phyloP scores from a whole-genome alignment of 1,284 basidiomycete genomes.

The Pisolithus thermaeus region DNA sequence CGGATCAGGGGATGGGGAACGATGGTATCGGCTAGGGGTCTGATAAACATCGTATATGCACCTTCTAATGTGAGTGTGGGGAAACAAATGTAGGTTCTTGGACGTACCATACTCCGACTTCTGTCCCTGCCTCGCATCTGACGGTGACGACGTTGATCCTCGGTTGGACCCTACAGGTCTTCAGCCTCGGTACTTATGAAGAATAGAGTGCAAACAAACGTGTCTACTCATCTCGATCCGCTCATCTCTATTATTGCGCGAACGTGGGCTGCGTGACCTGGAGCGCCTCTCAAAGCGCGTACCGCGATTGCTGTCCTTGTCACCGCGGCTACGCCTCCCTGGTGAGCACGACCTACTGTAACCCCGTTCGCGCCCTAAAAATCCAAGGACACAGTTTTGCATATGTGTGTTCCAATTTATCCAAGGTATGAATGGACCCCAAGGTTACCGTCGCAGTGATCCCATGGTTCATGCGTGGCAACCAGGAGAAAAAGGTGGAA shows the following conservation, averaged over 20 bases:
- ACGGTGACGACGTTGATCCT: background rate
- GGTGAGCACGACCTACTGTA: slow-evolving; percentile 23
- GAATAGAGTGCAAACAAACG: slow-evolving; percentile 1
- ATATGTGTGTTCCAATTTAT: slow-evolving; percentile 1
- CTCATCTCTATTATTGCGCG: slow-evolving; percentile 5
- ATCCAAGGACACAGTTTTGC: slow-evolving; percentile 1
- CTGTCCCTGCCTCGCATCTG: slow-evolving; percentile 6
- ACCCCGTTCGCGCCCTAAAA: slow-evolving; percentile 14
- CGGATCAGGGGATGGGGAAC: slow-evolving; percentile 12
- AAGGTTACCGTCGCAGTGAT: slow-evolving; percentile 6
- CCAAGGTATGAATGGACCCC: slow-evolving; percentile 12
- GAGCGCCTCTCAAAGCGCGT: slow-evolving; percentile 15
- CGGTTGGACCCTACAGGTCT: slow-evolving; percentile 7
- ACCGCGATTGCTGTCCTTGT: slow-evolving; percentile 6
- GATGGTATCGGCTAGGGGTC: slow-evolving; percentile 18
- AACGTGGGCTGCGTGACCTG: slow-evolving; percentile 19
- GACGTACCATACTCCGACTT: slow-evolving; percentile 28
- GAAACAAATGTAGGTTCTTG: background rate
- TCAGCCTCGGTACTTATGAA: background rate
- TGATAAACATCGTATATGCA: slow-evolving; percentile 11
- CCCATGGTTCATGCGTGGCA: slow-evolving; percentile 11
- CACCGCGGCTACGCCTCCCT: slow-evolving; percentile 8
- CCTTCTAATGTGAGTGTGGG: slow-evolving; percentile 22
- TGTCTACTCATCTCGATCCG: slow-evolving; percentile 2
- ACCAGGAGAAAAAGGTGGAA: slow-evolving; percentile 17